These are phyloP conservation scores for Geotrichum candidum DNA, from an alignment of 1,139 yeast genomes.

Conservation along the genomic window DNA sequence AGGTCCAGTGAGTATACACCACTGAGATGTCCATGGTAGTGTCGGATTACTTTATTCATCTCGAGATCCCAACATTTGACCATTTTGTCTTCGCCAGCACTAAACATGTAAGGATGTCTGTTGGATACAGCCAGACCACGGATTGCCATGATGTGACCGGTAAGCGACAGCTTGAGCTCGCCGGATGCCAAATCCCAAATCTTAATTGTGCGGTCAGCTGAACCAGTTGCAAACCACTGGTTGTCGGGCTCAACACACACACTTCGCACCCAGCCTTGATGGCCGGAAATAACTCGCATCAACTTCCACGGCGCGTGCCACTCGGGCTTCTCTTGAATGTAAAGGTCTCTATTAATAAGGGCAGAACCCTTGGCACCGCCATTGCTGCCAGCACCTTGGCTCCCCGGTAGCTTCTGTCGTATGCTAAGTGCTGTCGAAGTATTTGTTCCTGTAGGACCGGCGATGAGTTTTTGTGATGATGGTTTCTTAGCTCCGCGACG, in stretches of 20 bases:
- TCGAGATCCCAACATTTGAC: slow-evolving; percentile 98
- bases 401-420: slow-evolving; percentile 5
- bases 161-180: slow-evolving; percentile 61
- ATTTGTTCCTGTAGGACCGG: slow-evolving; percentile 18
- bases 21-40: slow-evolving; percentile 90
- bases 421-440: slow-evolving; percentile 18
- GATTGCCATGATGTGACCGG: slow-evolving; percentile 90
- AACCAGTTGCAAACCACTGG: slow-evolving; percentile 88
- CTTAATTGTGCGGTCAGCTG: slow-evolving; percentile 81
- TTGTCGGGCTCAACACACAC: slow-evolving; percentile 80
- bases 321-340: slow-evolving; percentile 34
- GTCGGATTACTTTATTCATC: slow-evolving; percentile 70
- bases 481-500: slow-evolving; percentile 6
- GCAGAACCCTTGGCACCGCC: background rate
- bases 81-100: slow-evolving; percentile 90
- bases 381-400: background rate
- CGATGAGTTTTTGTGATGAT: slow-evolving; percentile 18
- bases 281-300: slow-evolving; percentile 75
- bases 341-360: slow-evolving; percentile 16
- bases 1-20: slow-evolving; percentile 79
- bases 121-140: slow-evolving; percentile 67
- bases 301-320: slow-evolving; percentile 68
- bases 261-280: slow-evolving; percentile 86
- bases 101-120: slow-evolving; percentile 79
- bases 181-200: slow-evolving; percentile 86